A percentile compares a stretch with the other conserved stretches of the same genome.
These are phyloP conservation scores for Inonotus hispidus DNA, from an alignment of 1,284 basidiomycete species.

Conservation along the genomic window DNA sequence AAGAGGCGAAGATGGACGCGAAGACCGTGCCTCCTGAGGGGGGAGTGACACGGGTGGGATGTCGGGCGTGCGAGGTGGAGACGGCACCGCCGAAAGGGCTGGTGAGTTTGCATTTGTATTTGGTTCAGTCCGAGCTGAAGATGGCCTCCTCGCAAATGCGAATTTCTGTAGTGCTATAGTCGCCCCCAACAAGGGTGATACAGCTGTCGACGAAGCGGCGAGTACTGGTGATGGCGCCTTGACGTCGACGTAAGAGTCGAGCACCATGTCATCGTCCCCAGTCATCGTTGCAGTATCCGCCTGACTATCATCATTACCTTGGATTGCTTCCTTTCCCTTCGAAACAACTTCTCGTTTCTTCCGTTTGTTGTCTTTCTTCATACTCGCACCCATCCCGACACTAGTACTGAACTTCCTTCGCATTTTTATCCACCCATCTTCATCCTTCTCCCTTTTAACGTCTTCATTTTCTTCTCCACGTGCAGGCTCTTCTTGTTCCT, in stretches of 20 bases:
- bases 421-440: conserved; percentile 50
- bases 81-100: background rate
- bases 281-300: background rate
- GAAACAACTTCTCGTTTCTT: conserved; percentile 29
- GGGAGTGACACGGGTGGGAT: conserved; percentile 20
- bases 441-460: conserved; percentile 31
- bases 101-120: conserved; percentile 16
- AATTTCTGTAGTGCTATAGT: conserved; percentile 8
- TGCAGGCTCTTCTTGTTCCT: background rate
- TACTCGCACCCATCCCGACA: conserved; percentile 31
- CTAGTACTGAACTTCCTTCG: conserved; percentile 55
- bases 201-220: background rate
- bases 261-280: background rate
- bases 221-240: conserved; percentile 2
- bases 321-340: background rate
- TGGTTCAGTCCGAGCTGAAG: conserved; percentile 11
- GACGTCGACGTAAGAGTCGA: conserved; percentile 10
- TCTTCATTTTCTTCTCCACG: background rate
- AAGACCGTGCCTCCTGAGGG: background rate
- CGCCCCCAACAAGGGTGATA: conserved; percentile 4
- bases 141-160: conserved; percentile 15
- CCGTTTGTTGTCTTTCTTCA: conserved; percentile 26
- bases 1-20: conserved; percentile 20
- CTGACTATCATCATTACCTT: background rate
- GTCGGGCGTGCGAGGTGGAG: conserved; percentile 14